Conservation (phyloP, 805 yeast genomes). For the Blastobotrys terrestris region DNA sequence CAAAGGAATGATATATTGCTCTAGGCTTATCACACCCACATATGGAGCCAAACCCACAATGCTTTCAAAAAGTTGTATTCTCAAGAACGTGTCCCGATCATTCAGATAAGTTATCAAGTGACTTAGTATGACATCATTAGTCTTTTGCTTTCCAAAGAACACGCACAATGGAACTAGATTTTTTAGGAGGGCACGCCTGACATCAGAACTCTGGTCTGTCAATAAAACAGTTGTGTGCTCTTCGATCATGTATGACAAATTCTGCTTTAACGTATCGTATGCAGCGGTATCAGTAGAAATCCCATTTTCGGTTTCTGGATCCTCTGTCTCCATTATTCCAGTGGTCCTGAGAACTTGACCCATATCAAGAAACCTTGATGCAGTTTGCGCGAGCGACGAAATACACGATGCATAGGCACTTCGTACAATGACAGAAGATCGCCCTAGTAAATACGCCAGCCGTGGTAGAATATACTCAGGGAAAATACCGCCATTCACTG, state of each 20-base stretch:
- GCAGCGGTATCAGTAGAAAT: conserved; percentile 30
- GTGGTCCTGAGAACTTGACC: conserved; percentile 40
- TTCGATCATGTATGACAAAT: conserved; percentile 53
- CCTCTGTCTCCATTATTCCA: conserved; percentile 31
- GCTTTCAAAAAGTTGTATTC: conserved; percentile 65
- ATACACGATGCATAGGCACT: conserved; percentile 66
- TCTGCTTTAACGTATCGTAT: conserved; percentile 36
- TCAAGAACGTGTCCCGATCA: conserved; percentile 61
- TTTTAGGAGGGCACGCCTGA: conserved; percentile 60
- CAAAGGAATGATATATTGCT: conserved; percentile 82
- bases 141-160: conserved; percentile 78
- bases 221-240: conserved; percentile 56
- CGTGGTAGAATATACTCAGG: conserved; percentile 80
- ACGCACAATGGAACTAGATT: conserved; percentile 74
- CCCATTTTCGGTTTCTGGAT: conserved; percentile 43
- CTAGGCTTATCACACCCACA: conserved; percentile 75
- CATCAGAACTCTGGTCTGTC: conserved; percentile 62
- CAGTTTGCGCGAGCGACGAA: conserved; percentile 62
- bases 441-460: conserved; percentile 38
- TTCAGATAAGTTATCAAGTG: conserved; percentile 89
- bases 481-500: conserved; percentile 69
- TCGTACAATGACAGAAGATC: conserved; percentile 42
- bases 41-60: conserved; percentile 70
- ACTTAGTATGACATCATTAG: conserved; percentile 82
- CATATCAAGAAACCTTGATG: conserved; percentile 60